These are phyloP conservation scores for Fraxinus velutina DNA, from an alignment of 305 asterid species.

Conservation along the genomic window DNA sequence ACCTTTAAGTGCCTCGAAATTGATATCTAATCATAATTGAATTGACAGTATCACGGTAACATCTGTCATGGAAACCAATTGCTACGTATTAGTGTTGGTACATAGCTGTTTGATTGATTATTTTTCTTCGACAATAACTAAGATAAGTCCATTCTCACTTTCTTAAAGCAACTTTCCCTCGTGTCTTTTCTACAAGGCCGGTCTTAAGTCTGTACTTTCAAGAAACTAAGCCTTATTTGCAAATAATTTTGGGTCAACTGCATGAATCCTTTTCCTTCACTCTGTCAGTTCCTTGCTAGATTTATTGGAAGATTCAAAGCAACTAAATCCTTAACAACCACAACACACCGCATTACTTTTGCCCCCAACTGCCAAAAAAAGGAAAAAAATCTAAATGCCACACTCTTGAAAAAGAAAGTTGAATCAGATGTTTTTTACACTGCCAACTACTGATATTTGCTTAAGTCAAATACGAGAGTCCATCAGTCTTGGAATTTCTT, in stretches of 20 bases:
- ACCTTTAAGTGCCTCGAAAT: not conserved
- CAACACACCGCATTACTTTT: not conserved
- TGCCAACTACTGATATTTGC: no score
- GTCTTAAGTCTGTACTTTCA: not conserved
- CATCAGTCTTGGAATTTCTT: no score
- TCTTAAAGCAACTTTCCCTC: not conserved
- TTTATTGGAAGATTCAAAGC: not conserved
- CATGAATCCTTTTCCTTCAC: not conserved
- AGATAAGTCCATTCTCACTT: not conserved
- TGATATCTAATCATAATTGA: not conserved
- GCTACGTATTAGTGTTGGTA: not conserved
- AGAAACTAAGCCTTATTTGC: not conserved
- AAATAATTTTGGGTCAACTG: not conserved
- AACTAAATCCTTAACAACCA: not conserved
- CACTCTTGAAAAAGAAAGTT: no score
- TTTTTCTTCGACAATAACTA: not conserved
- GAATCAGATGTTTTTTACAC: no score
- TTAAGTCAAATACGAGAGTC: no score
- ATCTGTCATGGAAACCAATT: not conserved
- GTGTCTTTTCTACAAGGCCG: not conserved
- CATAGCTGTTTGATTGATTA: not conserved
- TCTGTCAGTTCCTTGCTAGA: not conserved
- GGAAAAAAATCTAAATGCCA: no score
- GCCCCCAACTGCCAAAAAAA: not conserved
- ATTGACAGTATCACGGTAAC: not conserved